Base-by-base conservation (phyloP, 2,329 filamentous ascomycete species). In the Alternaria brassicicola region DNA sequence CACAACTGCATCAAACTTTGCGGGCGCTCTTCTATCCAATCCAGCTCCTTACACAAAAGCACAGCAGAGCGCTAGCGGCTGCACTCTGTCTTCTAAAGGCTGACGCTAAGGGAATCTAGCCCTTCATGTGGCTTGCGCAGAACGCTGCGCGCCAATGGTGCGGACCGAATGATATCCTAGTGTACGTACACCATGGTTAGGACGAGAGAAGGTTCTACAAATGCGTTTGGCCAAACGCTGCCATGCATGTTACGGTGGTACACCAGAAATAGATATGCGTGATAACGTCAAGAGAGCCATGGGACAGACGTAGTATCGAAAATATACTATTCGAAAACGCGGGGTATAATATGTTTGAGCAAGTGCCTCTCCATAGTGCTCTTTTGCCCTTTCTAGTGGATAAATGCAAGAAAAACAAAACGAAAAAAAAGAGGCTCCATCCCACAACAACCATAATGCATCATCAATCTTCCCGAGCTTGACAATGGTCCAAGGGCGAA, bases 81-180 rank as follows among this genome's bases (percentile, higher is more conserved):
- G 43, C 36, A 39, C 36, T 21, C 36, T 23, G 36, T 33, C 42
- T 53, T 36, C 35, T 36, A 48, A 3, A 21, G 35, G 31, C 39
- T 47, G 31, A 36, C 54, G 59, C 59, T 65, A 60, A 51, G 45
- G 38, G n/a, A 57, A 53, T 68, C 70, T 65, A 71, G 68, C 68
- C 68, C 65, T 43, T 57, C 38, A 55, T 45, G 68, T 73, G 71
- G 71, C 69, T 71, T 69, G 70, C 71, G 69, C 64, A 47, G 54
- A 51, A 36, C 25, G 21, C 52, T 43, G 41, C 46, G 65, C 55
- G 53, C 62, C 52, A 62, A 62, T 61, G 59, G 52, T 30, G 36
- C 61, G 55, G 54, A 52, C 66, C 59, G 65, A 65, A 51, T 36
- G 42, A 21, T 57, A 35, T 33, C 15, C 12, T 47, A 30, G 28